Evolutionary conservation across 2,329 filamentous ascomycete species (phyloP).

Genomic region (Diaporthe sp.): DNA sequence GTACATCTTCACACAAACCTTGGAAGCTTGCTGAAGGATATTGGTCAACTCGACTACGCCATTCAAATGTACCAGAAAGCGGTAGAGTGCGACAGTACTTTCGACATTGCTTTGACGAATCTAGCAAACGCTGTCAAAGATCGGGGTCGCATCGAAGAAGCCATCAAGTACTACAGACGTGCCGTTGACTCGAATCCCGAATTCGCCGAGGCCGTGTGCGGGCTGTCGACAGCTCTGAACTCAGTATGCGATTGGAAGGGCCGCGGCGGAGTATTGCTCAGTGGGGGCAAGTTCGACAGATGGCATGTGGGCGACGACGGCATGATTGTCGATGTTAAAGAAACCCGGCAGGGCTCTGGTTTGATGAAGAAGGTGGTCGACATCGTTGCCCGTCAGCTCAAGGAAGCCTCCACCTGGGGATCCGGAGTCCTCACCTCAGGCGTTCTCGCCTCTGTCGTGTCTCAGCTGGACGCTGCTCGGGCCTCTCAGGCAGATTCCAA

Average conservation of each 20-base stretch:
- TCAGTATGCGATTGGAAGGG: slow-evolving; percentile 97
- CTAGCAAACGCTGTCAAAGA: slow-evolving; percentile 98
- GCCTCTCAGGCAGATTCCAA: slow-evolving; percentile 50
- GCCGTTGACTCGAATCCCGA: slow-evolving; percentile 93
- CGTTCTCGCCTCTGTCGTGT: slow-evolving; percentile 63
- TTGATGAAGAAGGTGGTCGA: slow-evolving; percentile 92
- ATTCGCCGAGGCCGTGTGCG: slow-evolving; percentile 97
- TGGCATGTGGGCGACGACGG: slow-evolving; percentile 94
- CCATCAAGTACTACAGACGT: slow-evolving; percentile 90
- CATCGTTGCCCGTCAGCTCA: slow-evolving; percentile 89
- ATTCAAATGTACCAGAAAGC: slow-evolving; percentile 98
- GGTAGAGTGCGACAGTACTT: slow-evolving; percentile 90
- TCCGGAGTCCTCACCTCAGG: slow-evolving; percentile 74
- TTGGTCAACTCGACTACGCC: slow-evolving; percentile 90
- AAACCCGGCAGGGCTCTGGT: slow-evolving; percentile 74
- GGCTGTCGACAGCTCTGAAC: slow-evolving; percentile 92
- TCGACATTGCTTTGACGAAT: slow-evolving; percentile 97
- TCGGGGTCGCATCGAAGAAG: slow-evolving; percentile 90
- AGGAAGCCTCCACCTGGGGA: slow-evolving; percentile 90
- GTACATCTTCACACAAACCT: slow-evolving; percentile 98
- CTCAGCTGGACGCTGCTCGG: slow-evolving; percentile 60
- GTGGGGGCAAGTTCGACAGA: slow-evolving; percentile 80
- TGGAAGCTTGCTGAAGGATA: slow-evolving; percentile 94
- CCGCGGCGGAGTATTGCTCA: slow-evolving; percentile 86
- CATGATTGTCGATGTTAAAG: slow-evolving; percentile 81